These are phyloP conservation scores for Hyphochytrium catenoides DNA, from an alignment of 352 stramenopile genomes.

Conservation along the genomic window DNA sequence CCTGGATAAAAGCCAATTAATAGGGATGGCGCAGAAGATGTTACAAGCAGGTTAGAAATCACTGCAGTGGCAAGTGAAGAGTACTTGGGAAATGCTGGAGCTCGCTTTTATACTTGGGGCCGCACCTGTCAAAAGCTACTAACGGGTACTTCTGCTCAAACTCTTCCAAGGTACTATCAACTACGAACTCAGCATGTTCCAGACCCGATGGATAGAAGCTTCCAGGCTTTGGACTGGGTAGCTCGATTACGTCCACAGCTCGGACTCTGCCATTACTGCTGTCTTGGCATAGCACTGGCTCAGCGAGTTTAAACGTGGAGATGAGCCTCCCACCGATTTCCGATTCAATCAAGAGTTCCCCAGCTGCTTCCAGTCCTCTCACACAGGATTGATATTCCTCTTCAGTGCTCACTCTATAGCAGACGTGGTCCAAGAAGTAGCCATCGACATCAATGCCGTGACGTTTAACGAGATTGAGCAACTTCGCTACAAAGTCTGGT, in stretches of 20 bases:
- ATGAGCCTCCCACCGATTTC: slow-evolving; percentile 3
- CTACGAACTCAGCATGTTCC: slow-evolving; percentile 8
- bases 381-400: too few relatives aligned
- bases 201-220: slow-evolving; percentile 6
- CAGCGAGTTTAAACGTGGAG: slow-evolving; percentile 5
- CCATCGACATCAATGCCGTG: too few relatives aligned
- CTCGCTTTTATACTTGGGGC: slow-evolving; percentile 5
- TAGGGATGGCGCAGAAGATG: background rate
- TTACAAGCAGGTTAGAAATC: too few relatives aligned
- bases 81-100: background rate
- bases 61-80: too few relatives aligned
- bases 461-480: too few relatives aligned
- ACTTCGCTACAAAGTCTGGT: too few relatives aligned
- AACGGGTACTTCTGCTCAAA: slow-evolving; percentile 2
- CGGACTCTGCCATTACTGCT: too few relatives aligned
- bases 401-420: too few relatives aligned
- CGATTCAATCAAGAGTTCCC: slow-evolving; percentile 7
- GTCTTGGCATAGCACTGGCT: too few relatives aligned
- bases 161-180: slow-evolving; percentile 4
- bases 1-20: background rate
- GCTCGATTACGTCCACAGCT: slow-evolving; percentile 7
- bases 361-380: too few relatives aligned
- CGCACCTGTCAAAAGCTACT: background rate
- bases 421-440: too few relatives aligned
- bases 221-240: slow-evolving; percentile 5